phyloP scores from a whole-genome alignment of 306 rosid genomes.

The Prosopis cineraria region DNA sequence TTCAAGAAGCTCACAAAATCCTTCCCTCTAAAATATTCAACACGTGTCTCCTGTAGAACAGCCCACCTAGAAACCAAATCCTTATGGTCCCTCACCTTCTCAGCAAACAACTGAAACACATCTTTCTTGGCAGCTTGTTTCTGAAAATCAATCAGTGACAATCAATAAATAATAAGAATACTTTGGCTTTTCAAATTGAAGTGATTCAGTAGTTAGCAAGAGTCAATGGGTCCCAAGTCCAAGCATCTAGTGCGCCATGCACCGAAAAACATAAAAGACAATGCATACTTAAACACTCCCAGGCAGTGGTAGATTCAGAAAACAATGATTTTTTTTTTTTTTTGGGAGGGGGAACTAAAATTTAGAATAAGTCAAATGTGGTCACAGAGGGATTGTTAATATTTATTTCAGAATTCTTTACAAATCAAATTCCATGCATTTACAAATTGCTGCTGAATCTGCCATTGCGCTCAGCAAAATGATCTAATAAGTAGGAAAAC shows the following conservation, averaged over 20 bases:
- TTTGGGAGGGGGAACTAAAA: neutral
- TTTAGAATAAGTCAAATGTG: neutral
- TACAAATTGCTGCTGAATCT: neutral
- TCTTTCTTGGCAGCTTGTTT: conserved; percentile 86
- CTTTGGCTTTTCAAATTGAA: conserved; percentile 13
- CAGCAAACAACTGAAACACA: conserved; percentile 86
- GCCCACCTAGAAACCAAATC: conserved; percentile 96
- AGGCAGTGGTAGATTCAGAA: neutral
- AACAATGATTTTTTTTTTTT: neutral
- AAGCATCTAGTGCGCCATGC: neutral
- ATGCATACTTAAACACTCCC: neutral
- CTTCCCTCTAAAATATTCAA: conserved; percentile 94
- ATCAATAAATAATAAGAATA: conserved; percentile 20
- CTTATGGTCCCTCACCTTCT: conserved; percentile 93
- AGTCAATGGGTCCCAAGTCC: neutral
- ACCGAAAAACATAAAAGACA: neutral
- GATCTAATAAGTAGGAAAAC: neutral
- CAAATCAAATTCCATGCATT: neutral
- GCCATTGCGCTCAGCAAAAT: conserved; percentile 1
- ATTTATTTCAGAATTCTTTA: neutral
- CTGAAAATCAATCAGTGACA: conserved; percentile 42
- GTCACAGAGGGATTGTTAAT: neutral
- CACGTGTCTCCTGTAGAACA: conserved; percentile 94
- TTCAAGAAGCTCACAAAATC: conserved; percentile 81
- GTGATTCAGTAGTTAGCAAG: neutral